Base-by-base conservation (phyloP, 768 basidiomycete species). In the Dictyophora rubrovolvata region DNA sequence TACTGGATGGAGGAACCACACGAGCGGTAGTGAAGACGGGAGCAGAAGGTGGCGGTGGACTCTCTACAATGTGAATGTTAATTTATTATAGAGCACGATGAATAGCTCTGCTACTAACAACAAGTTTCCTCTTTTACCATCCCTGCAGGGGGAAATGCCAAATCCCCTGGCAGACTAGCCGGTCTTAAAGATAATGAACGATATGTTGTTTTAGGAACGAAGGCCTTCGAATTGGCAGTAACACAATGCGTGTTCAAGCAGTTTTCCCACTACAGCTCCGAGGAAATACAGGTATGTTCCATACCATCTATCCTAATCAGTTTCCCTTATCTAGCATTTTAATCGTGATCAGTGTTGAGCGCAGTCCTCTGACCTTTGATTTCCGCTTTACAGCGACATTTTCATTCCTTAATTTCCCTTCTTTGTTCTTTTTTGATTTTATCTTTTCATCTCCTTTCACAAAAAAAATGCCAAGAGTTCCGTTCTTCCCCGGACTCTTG, bases 121-220 rank as follows among this genome's bases (percentile, higher is more conserved):
- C 42, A 22, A 2, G 3, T 53, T 20, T 37, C 57, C 57, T 34
- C 35, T 22, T 52, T 11, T 47, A 12, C 49, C 48, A 17, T 10
- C 36, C 0, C 34, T 59, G 35, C 28, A 59, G 1, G 57, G 57
- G 2, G 82, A 84, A 54, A 78, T 83, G 61, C 69, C 55, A 68
- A 66, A 33, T 74, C 79, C 2, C 74, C 89, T 18, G 75, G 80
- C 54, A 55, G 53, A 8, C 63, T 63, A 11, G 64, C 68, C 4
- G 55, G 60, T 3, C 78, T 75, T 66, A 77, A 76, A 28, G 81
- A 83, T 63, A 75, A 74, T 20, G 77, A 80, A 21, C 80, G 87
- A 49, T 76, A 89, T 12, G 77, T 77, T 6, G 75, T 77, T 49
- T 73, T 88, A 10, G 87, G 87, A 8, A 66, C 70, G 53, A 75